These are phyloP conservation scores for Leishmania martiniquensis DNA, from an alignment of 208 protist species.

Conservation along the genomic window DNA sequence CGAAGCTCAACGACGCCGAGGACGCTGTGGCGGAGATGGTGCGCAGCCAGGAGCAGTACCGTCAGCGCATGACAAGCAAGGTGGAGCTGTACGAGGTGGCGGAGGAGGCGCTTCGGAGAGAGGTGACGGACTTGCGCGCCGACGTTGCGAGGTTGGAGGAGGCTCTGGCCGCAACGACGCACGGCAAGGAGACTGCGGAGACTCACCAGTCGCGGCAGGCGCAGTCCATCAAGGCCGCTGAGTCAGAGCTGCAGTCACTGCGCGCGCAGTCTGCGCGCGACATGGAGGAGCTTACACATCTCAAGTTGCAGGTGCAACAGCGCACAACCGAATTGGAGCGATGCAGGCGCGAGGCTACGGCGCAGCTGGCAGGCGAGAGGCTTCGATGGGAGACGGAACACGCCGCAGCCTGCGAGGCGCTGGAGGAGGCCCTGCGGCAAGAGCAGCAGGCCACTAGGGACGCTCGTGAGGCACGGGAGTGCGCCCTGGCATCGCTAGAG, in stretches of 20 bases:
- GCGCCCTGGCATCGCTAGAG: constrained; percentile 41
- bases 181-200: constrained; percentile 38
- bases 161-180: constrained; percentile 31
- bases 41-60: constrained; percentile 38
- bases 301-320: constrained; percentile 52
- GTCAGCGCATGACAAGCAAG: constrained; percentile 39
- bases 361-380: constrained; percentile 41
- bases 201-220: constrained; percentile 41
- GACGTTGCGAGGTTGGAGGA: constrained; percentile 42
- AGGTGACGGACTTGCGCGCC: constrained; percentile 48
- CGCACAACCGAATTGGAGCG: constrained; percentile 43
- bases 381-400: constrained; percentile 35
- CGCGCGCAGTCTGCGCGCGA: constrained; percentile 38
- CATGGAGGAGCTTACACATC: constrained; percentile 34
- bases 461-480: constrained; percentile 51
- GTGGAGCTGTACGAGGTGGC: constrained; percentile 52
- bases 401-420: constrained; percentile 20
- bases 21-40: constrained; percentile 38
- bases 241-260: constrained; percentile 47
- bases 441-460: constrained; percentile 47
- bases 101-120: constrained; percentile 48
- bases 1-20: constrained; percentile 40
- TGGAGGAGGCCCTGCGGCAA: constrained; percentile 36
- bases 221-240: constrained; percentile 32
- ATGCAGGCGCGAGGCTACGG: constrained; percentile 30